Conservation (phyloP, 345 rosid species). For the Pseudoturritis turrita region DNA sequence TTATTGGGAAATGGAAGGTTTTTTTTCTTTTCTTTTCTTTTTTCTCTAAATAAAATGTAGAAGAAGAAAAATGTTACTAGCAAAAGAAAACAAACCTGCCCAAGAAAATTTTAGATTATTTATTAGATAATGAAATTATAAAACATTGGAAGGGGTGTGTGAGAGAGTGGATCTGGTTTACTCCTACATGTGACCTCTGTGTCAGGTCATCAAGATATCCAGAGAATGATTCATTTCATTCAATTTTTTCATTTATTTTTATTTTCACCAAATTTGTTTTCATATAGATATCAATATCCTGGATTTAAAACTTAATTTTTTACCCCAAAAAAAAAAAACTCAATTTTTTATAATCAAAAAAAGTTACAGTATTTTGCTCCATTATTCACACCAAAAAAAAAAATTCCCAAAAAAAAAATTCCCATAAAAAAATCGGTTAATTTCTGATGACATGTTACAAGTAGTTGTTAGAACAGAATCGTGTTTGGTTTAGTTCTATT, state of each 20-base stretch:
- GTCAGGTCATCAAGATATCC: conserved; percentile 24
- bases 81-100: conserved; percentile 1
- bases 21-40: conserved; percentile 5
- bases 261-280: neutral
- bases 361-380: neutral
- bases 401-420: no score
- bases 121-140: neutral
- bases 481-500: no score
- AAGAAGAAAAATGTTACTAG: neutral
- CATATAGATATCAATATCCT: neutral
- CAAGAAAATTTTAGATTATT: neutral
- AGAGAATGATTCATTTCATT: conserved; percentile 9
- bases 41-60: neutral
- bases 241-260: neutral
- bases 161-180: conserved; percentile 56
- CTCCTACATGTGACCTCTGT: conserved; percentile 49
- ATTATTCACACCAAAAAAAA: neutral
- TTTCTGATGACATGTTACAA: no score
- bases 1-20: conserved; percentile 30
- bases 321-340: no score
- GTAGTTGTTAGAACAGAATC: no score
- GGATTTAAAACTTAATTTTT: neutral
- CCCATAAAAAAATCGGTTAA: no score
- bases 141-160: conserved; percentile 32
- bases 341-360: no score